Evolutionary conservation across 257 asterid species (phyloP), one percentile per base, ranked within the genome.

Genomic region (Nicotiana undulata): DNA sequence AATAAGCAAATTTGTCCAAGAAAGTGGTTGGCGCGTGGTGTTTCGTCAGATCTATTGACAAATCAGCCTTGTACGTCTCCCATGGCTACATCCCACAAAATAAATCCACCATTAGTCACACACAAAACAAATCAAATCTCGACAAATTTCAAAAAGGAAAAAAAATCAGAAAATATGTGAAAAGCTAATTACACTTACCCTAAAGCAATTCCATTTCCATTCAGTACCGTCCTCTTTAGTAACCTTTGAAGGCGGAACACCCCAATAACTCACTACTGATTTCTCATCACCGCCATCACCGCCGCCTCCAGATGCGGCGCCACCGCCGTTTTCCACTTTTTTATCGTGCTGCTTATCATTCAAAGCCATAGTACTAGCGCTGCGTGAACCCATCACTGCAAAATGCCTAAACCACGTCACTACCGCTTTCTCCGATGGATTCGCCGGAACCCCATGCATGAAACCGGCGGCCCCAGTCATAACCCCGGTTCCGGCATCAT

Each of bases 151-250:
- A n/a, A 52, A 52, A 3, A 51, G 3, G 2, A 51, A 6, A 12
- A 24, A 13, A 24, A 3, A 65, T 76, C 22, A 55, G 28, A 31
- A 46, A 20, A 1, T 34, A 46, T 8, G 29, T 34, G 20, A 63
- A 61, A n/a, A 63, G 11, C 18, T 79, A 15, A 74, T 11, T 6
- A 6, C 0, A 60, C 86, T 44, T 81, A 93, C 98, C 93, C 88
- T 89, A 26, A 93, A 93, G 82, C 93, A 84, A 77, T 68, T 85
- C 98, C 98, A 93, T 65, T 64, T 88, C 98, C 98, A 93, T 76
- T 91, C 91, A 1, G 92, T 65, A 22, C 97, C 97, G 87, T 93
- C 98, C 32, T 90, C 90, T 51, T 86, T 92, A 0, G 83, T 79
- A 79, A 91, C 7, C 83, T 87, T 93, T 20, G 85, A 76, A 13